Evolutionary conservation across 163 green algal genomes (phyloP).

Genomic region (Chlamydomonas reinhardtii): DNA sequence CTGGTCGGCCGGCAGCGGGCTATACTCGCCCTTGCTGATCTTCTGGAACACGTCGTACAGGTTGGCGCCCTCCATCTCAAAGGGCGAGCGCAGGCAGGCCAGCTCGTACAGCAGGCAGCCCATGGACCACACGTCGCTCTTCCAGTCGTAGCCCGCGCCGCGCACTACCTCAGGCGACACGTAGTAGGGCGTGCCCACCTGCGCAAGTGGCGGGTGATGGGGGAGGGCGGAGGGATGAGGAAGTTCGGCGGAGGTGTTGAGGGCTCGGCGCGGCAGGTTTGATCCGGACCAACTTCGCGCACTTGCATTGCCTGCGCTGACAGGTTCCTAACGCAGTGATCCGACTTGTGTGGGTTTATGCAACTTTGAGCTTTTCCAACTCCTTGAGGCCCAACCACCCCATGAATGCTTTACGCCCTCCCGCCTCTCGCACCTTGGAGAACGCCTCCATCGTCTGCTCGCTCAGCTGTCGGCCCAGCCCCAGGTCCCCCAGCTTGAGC

Average conservation of each 20-base stretch:
- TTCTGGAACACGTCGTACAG: conserved; percentile 75
- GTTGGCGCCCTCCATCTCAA: conserved; percentile 74
- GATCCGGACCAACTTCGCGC: too few relatives aligned
- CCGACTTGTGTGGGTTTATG: too few relatives aligned
- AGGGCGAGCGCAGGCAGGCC: conserved; percentile 65
- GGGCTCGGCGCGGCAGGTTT: too few relatives aligned
- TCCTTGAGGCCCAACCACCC: too few relatives aligned
- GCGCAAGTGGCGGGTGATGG: background rate
- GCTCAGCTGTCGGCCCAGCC: conserved; percentile 67
- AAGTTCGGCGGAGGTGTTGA: background rate
- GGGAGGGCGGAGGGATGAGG: background rate
- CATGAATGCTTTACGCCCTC: background rate
- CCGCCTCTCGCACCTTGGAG: conserved; percentile 67
- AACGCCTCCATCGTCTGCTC: conserved; percentile 71
- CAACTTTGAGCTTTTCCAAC: too few relatives aligned
- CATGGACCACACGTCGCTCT: conserved; percentile 77
- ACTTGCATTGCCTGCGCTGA: too few relatives aligned
- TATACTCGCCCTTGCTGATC: conserved; percentile 65
- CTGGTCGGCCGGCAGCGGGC: conserved; percentile 60
- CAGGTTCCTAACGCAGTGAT: too few relatives aligned
- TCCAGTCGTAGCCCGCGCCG: conserved; percentile 74
- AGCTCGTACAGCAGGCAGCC: conserved; percentile 86
- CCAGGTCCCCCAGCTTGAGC: conserved; percentile 76
- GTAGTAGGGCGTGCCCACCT: conserved; percentile 78
- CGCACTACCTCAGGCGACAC: conserved; percentile 72